Percentiles rank a stretch among this genome's conserved stretches.
Conservation (phyloP, 495 filamentous ascomycete species). For the Penicillium flavigenum region DNA sequence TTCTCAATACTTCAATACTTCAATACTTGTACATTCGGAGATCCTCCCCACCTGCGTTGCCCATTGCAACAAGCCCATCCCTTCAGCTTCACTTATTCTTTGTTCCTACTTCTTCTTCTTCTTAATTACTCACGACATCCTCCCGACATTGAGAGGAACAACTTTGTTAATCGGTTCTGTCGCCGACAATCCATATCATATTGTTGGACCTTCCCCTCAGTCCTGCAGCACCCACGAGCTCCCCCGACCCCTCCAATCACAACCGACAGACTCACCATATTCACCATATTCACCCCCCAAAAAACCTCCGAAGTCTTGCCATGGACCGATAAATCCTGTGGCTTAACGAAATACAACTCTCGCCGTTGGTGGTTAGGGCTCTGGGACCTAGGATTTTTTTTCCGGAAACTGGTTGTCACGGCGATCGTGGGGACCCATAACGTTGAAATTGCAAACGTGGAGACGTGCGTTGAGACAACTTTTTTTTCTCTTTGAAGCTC, state of each 20-base stretch:
- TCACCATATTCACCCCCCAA: conserved; percentile 5
- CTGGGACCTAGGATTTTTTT: conserved; percentile 12
- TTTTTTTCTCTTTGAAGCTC: conserved; percentile 12
- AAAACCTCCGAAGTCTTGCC: conserved; percentile 21
- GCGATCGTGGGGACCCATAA: conserved; percentile 18
- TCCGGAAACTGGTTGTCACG: conserved; percentile 13
- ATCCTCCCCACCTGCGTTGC: conserved; percentile 53
- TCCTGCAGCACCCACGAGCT: conserved; percentile 28
- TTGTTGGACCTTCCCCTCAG: conserved; percentile 12
- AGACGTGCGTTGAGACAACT: conserved; percentile 6
- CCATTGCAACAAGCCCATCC: conserved; percentile 53
- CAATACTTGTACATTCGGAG: conserved; percentile 34
- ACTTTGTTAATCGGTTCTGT: neutral
- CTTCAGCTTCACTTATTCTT: conserved; percentile 50
- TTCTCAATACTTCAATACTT: conserved; percentile 18
- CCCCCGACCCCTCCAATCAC: conserved; percentile 26
- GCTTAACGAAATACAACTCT: conserved; percentile 1
- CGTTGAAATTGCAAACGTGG: conserved; percentile 18
- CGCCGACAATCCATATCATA: neutral
- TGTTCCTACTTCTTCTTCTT: conserved; percentile 29
- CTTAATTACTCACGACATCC: conserved; percentile 16
- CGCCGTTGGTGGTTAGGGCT: conserved; percentile 22
- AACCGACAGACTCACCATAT: conserved; percentile 10
- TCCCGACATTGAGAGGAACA: neutral
- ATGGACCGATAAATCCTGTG: conserved; percentile 7